A percentile compares a stretch with the other conserved stretches of the same genome.
These are phyloP conservation scores for Bipolaris victoriae DNA, from an alignment of 2,329 filamentous ascomycete species.

Conservation along the genomic window DNA sequence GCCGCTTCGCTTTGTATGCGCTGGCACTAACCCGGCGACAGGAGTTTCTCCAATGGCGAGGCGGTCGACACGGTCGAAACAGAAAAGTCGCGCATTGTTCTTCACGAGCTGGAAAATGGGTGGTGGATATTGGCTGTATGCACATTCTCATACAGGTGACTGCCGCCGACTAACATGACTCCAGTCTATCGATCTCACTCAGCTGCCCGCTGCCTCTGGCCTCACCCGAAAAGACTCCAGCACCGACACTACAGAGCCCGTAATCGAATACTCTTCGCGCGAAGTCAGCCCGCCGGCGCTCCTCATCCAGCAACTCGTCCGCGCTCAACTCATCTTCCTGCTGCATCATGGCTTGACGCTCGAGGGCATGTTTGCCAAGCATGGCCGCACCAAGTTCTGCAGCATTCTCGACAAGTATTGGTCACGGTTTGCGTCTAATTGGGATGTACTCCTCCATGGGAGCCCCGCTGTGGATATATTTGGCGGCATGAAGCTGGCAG, in stretches of 20 bases:
- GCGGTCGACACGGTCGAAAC: slow-evolving; percentile 88
- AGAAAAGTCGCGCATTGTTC: slow-evolving; percentile 80
- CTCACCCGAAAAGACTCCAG: slow-evolving; percentile 34
- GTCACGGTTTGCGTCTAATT: slow-evolving; percentile 69
- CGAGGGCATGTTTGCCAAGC: slow-evolving; percentile 69
- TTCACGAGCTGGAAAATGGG: slow-evolving; percentile 84
- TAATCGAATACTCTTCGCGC: slow-evolving; percentile 82
- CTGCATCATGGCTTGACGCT: slow-evolving; percentile 84
- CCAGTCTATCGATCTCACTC: slow-evolving; percentile 81
- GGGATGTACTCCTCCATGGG: slow-evolving; percentile 89
- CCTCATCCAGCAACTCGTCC: slow-evolving; percentile 78
- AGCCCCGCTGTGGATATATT: slow-evolving; percentile 83
- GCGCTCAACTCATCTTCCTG: slow-evolving; percentile 82
- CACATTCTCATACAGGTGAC: neutral
- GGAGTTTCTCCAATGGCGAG: slow-evolving; percentile 79
- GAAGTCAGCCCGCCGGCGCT: slow-evolving; percentile 85
- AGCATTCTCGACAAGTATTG: slow-evolving; percentile 79
- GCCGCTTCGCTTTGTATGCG: neutral
- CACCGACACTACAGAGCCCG: slow-evolving; percentile 39
- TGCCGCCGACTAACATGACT: slow-evolving; percentile 6
- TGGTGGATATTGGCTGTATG: slow-evolving; percentile 96
- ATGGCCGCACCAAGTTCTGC: slow-evolving; percentile 72
- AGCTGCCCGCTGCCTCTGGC: slow-evolving; percentile 61
- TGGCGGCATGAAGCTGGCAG: slow-evolving; percentile 84
- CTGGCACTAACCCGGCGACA: slow-evolving; percentile 41